phyloP scores from a whole-genome alignment of 75 land plant genomes.

The Adiantum capillusveneris region DNA sequence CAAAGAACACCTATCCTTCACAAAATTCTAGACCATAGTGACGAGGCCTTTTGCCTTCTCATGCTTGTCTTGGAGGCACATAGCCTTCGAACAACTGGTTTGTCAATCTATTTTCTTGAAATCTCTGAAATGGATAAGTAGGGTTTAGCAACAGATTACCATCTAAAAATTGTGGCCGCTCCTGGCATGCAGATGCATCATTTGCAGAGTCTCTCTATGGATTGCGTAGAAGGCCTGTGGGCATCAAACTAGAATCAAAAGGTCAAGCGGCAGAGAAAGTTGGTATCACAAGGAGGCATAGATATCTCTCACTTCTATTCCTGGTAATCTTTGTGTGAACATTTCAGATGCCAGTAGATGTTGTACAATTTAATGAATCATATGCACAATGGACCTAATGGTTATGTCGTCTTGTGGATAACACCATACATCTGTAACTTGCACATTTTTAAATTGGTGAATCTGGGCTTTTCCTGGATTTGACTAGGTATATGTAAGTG shows the following conservation, averaged over 20 bases:
- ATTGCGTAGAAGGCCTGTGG: conserved; percentile 62
- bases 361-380: too few relatives aligned
- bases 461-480: too few relatives aligned
- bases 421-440: too few relatives aligned
- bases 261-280: conserved; percentile 21
- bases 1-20: conserved; percentile 83
- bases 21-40: conserved; percentile 85
- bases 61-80: conserved; percentile 93
- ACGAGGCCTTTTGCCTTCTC: conserved; percentile 84
- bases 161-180: too few relatives aligned
- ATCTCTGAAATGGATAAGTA: too few relatives aligned
- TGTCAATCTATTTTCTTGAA: too few relatives aligned
- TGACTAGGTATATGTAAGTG: too few relatives aligned
- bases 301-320: conserved; percentile 78
- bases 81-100: conserved; percentile 79
- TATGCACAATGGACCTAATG: too few relatives aligned
- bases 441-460: too few relatives aligned
- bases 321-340: conserved; percentile 77
- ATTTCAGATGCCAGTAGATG: too few relatives aligned
- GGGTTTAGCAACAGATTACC: too few relatives aligned
- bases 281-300: conserved; percentile 59
- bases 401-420: too few relatives aligned
- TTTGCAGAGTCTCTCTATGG: conserved; percentile 95
- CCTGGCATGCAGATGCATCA: conserved; percentile 71
- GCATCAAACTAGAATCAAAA: conserved; percentile 12